Percentiles rank a stretch among this genome's conserved stretches.
Evolutionary conservation across 148 eudicot genomes (phyloP).

Genomic region (Rhododendron kiyosumense): DNA sequence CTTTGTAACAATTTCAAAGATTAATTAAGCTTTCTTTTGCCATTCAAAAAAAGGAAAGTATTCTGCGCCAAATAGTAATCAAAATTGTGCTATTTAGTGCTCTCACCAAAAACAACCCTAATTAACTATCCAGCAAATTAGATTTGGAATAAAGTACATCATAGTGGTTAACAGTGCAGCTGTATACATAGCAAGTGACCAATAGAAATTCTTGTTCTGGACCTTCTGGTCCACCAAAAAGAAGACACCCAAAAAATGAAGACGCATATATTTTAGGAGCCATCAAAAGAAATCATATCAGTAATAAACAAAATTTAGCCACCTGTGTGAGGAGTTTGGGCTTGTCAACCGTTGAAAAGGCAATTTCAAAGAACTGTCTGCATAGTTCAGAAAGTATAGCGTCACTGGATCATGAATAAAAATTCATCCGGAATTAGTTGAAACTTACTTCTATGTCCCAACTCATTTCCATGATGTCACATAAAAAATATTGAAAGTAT

Average conservation of each 20-base stretch:
- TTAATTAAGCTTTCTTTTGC: too few relatives aligned
- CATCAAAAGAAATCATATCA: not conserved
- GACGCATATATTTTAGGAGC: not conserved
- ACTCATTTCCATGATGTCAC: not conserved
- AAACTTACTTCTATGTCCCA: not conserved
- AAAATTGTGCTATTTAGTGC: not conserved
- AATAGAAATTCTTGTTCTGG: not conserved
- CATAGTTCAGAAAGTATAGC: constrained; percentile 16
- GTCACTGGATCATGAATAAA: not conserved
- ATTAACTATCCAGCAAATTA: not conserved
- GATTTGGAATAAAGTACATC: not conserved
- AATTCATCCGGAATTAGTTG: not conserved
- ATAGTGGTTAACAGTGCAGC: not conserved
- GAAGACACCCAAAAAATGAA: not conserved
- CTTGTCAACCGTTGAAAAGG: constrained; percentile 48
- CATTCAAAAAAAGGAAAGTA: not conserved
- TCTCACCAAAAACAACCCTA: not conserved
- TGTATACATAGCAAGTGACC: not conserved
- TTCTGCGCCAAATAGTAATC: not conserved
- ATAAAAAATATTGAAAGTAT: not conserved
- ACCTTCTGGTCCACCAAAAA: not conserved
- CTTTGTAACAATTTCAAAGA: too few relatives aligned
- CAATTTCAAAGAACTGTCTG: constrained; percentile 63
- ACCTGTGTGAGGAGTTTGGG: constrained; percentile 61
- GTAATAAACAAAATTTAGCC: constrained; percentile 7